Conservation (phyloP, 345 rosid genomes). For the Eucalyptus guilfoylei region DNA sequence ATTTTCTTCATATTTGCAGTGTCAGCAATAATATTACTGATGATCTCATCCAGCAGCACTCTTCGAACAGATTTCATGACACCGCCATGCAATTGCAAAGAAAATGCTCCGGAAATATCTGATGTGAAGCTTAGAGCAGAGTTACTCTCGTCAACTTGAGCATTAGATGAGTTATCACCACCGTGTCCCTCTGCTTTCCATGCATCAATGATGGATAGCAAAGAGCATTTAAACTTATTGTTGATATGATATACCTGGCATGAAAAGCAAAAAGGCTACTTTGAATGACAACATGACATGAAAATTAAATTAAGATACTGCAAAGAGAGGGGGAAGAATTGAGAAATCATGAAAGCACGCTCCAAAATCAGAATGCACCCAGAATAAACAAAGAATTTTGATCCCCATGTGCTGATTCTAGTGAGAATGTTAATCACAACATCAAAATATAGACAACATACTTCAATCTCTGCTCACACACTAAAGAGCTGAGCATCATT, state of each 20-base stretch:
- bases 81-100: slow-evolving; percentile 68
- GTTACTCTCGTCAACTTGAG: slow-evolving; percentile 10
- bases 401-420: background rate
- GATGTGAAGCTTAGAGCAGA: slow-evolving; percentile 23
- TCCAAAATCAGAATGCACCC: background rate
- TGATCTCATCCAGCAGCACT: slow-evolving; percentile 76
- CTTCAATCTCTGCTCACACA: background rate
- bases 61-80: slow-evolving; percentile 75
- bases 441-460: background rate
- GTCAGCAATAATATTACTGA: slow-evolving; percentile 49
- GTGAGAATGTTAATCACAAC: background rate
- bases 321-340: background rate
- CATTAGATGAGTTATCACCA: slow-evolving; percentile 3
- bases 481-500: background rate
- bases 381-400: background rate
- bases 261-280: background rate
- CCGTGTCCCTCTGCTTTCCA: slow-evolving; percentile 29
- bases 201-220: slow-evolving; percentile 40
- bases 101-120: slow-evolving; percentile 58
- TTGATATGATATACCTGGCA: slow-evolving; percentile 61
- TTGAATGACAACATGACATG: background rate
- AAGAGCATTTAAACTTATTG: slow-evolving; percentile 36
- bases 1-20: slow-evolving; percentile 32
- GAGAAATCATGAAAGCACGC: background rate
- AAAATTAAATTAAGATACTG: background rate